Conservation (phyloP, 192 early-diverging fungal genomes). For the Piromyces sp. region DNA sequence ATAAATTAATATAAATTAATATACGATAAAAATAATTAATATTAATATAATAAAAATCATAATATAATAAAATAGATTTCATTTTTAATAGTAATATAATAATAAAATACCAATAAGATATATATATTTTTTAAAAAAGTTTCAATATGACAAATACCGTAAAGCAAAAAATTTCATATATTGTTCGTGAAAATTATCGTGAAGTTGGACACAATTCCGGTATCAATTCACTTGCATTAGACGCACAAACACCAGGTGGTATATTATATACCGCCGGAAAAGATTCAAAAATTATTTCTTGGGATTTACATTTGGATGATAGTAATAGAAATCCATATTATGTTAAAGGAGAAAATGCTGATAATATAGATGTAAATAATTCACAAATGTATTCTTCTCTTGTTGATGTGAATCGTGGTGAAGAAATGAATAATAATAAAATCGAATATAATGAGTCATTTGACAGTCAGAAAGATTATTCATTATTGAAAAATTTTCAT, state of each 20-base stretch:
- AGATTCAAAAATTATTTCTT: slow-evolving; percentile 71
- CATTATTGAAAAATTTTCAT: not conserved
- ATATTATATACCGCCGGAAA: slow-evolving; percentile 75
- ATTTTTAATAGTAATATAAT: no score
- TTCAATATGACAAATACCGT: no score
- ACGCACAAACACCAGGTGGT: slow-evolving; percentile 34
- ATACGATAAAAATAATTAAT: no score
- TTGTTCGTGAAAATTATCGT: slow-evolving; percentile 28
- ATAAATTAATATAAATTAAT: no score
- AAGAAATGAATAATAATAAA: not conserved
- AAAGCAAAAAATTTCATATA: slow-evolving; percentile 34
- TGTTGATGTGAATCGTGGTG: not conserved
- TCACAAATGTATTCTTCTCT: not conserved
- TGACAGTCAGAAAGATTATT: slow-evolving; percentile 12
- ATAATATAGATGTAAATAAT: not conserved
- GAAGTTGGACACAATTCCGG: slow-evolving; percentile 58
- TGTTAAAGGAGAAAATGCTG: not conserved
- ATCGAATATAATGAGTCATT: not conserved
- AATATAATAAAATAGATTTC: no score
- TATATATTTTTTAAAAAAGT: no score
- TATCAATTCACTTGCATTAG: slow-evolving; percentile 69
- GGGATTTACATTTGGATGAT: slow-evolving; percentile 49
- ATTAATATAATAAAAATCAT: no score
- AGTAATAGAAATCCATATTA: slow-evolving; percentile 8
- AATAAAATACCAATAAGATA: no score